Evolutionary conservation across 139 green algal species (phyloP), one percentile per base, ranked within the genome.

Genomic region (Deuterostichococcus epilithicus): DNA sequence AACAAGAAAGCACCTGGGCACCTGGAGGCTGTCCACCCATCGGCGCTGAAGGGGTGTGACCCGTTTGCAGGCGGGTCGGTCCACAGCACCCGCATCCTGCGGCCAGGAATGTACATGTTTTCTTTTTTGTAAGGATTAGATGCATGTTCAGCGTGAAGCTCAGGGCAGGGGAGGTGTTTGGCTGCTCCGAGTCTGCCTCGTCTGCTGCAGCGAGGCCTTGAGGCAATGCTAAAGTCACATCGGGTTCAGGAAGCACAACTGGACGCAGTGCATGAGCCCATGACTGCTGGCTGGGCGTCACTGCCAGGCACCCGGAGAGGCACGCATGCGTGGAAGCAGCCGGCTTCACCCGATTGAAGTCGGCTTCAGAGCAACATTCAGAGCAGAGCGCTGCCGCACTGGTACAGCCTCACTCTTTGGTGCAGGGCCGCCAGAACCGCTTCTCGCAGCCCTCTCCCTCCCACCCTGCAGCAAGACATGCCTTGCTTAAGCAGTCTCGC

Each of bases 371-470:
- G n/a, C n/a, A n/a, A n/a, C n/a, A n/a, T n/a, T n/a, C n/a, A n/a
- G n/a, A n/a, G n/a, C n/a, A n/a, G n/a, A n/a, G n/a, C n/a, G n/a
- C n/a, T n/a, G n/a, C n/a, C n/a, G n/a, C n/a, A n/a, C n/a, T n/a
- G n/a, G n/a, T n/a, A n/a, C n/a, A 20, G 0, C 83, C 44, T 65
- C 84, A 81, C 25, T 34, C 5, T 32, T 82, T 86, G 58, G 84
- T 91, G 81, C 88, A 92, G 13, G 88, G 86, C 28, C 86, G 80
- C 76, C 80, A 76, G 32, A 84, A 36, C 6, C 80, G 75, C 13
- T 45, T 45, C 15, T 42, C 70, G 74, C 88, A 92, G 63, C 82
- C 81, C 1, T 68, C 44, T 0, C 88, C 88, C 2, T 80, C 78
- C 74, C 85, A 90, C n/a, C 88, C 88, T 91, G 83, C 34, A 39